A percentile compares a stretch with the other conserved stretches of the same genome.
Conservation (phyloP, 2,329 filamentous ascomycete genomes). For the Aspergillus caelatus region DNA sequence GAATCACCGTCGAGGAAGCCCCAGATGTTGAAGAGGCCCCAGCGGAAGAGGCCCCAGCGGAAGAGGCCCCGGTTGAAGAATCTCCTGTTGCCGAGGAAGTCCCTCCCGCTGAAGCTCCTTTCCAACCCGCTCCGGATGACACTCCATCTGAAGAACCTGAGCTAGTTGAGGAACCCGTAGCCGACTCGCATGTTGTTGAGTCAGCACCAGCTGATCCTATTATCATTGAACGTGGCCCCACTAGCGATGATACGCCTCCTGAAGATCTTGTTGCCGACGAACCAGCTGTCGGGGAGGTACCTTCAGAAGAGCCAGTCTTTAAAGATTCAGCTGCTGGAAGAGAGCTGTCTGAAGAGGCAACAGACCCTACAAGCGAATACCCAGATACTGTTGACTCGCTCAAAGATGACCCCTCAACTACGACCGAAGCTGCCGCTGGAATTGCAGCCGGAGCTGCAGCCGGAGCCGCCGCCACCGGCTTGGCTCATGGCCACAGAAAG, state of each 20-base stretch:
- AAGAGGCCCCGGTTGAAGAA: constrained; percentile 19
- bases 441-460: constrained; percentile 16
- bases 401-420: constrained; percentile 4
- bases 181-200: not conserved
- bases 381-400: constrained; percentile 10
- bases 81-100: constrained; percentile 13
- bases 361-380: constrained; percentile 7
- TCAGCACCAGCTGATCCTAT: constrained; percentile 10
- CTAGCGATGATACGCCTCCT: not conserved
- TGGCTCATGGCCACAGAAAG: constrained; percentile 26
- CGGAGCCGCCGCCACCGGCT: constrained; percentile 16
- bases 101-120: constrained; percentile 6
- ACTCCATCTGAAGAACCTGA: constrained; percentile 11
- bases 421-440: constrained; percentile 4
- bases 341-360: constrained; percentile 10
- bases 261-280: constrained; percentile 11
- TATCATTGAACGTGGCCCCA: not conserved
- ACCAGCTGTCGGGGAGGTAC: constrained; percentile 1
- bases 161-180: constrained; percentile 7
- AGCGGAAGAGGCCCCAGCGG: constrained; percentile 20
- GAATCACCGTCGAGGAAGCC: not conserved
- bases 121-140: constrained; percentile 18
- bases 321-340: constrained; percentile 12
- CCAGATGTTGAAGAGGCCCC: constrained; percentile 13
- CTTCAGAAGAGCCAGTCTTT: constrained; percentile 2